Base-by-base conservation (phyloP, 75 land plant genomes). In the Sequoia sempervirens region DNA sequence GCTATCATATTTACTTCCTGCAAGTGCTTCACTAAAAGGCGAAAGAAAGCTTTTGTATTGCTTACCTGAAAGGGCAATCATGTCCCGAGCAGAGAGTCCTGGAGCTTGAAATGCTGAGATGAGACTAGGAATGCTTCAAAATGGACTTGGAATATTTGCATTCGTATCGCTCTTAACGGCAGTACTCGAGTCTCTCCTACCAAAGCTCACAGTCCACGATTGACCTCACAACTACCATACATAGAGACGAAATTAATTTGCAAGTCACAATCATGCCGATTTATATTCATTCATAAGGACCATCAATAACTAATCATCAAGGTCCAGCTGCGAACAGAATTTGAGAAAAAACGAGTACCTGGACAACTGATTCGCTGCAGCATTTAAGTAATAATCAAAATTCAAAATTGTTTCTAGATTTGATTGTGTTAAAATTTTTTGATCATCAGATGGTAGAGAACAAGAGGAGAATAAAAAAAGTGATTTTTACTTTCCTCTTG, bases 331-430 rank as follows among this genome's bases (percentile, higher is more conserved):
- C 15, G 18, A 75, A 18, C 40, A 3, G 40, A 38, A 52, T 41
- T 7, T 47, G 82, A 13, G 26, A 28, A 30, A 15, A 41, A 38
- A 54, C 18, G 75, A 70, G 23, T 84, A 92, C 93, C 75, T 84
- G 28, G 26, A 61, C 81, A 34, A 88, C 88, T 4, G 88, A 79
- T 81, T 92, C 91, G n/a, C 91, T 86, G 93, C 93, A 34, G 90
- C 90, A n/a, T n/a, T n/a, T n/a, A n/a, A n/a, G n/a, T n/a, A n/a
- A n/a, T n/a, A n/a, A n/a, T n/a, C n/a, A n/a, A n/a, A n/a, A n/a
- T n/a, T n/a, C n/a, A n/a, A n/a, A n/a, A n/a, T n/a, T n/a, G n/a
- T n/a, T n/a, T n/a, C n/a, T n/a, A n/a, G n/a, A n/a, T n/a, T n/a
- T n/a, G n/a, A n/a, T n/a, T n/a, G n/a, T n/a, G n/a, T n/a, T n/a